Evolutionary conservation across 2,329 filamentous ascomycete species (phyloP).

Genomic region (Hypoxylon sp.): DNA sequence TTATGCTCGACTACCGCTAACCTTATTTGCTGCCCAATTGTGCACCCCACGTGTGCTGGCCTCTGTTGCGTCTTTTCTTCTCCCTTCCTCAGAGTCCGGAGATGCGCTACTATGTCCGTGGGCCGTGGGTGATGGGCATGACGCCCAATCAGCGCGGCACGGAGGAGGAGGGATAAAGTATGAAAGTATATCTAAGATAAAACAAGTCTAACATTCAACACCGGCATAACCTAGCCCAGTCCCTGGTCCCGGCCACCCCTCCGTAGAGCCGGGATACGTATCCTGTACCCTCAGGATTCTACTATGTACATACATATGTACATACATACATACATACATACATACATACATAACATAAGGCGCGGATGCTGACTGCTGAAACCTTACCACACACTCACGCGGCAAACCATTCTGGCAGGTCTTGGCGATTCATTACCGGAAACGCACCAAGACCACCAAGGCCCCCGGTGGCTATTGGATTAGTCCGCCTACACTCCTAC

Average conservation of each 20-base stretch:
- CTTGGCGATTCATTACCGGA: constrained; percentile 46
- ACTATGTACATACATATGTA: no score
- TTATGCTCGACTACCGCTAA: constrained; percentile 31
- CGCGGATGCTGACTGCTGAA: constrained; percentile 36
- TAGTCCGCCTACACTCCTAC: not conserved
- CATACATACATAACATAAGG: no score
- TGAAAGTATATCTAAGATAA: constrained; percentile 1
- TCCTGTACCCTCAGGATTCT: constrained; percentile 30
- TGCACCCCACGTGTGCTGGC: constrained; percentile 48
- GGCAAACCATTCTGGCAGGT: constrained; percentile 44
- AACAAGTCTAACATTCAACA: constrained; percentile 25
- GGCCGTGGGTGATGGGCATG: constrained; percentile 32
- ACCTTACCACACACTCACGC: constrained; percentile 32
- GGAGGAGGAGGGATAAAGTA: constrained; percentile 15
- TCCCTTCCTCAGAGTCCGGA: constrained; percentile 35
- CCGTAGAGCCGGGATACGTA: constrained; percentile 31
- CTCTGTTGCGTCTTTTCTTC: constrained; percentile 31
- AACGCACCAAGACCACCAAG: constrained; percentile 23
- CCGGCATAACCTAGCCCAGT: not conserved
- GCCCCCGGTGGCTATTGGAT: constrained; percentile 12
- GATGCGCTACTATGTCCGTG: constrained; percentile 37
- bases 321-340: no score
- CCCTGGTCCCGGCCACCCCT: constrained; percentile 29
- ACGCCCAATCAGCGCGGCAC: constrained; percentile 32
- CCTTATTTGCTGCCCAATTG: constrained; percentile 44